Evolutionary conservation across 306 rosid genomes (phyloP), one percentile per base, ranked within the genome.

Genomic region (Fragaria nilgerrensis): DNA sequence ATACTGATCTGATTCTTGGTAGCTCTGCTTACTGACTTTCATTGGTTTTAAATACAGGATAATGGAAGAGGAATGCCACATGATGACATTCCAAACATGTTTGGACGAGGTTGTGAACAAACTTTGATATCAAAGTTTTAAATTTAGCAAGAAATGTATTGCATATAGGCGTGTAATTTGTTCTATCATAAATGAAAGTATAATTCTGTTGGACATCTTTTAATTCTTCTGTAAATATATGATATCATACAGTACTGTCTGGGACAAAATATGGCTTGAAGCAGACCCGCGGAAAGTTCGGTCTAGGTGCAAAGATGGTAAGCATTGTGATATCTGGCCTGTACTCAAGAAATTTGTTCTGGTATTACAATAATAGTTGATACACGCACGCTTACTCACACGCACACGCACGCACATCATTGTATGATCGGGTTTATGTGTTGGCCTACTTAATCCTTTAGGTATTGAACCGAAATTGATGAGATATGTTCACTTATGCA

Each of bases 231-330:
- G 75, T 85, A 74, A 65, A 37, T 81, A 64, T 77, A 64, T 82
- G 61, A 47, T 44, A 74, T 70, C 77, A 50, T 79, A 88, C 88
- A 94, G 98, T 94, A 83, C 83, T 94, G 22, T 94, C 98, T 75
- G 98, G 98, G 79, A 94, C 98, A 79, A 94, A 92, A 85, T 94
- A 94, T 78, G 98, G 97, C 85, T 84, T 92, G 86, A 90, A 88
- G 93, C 98, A 94, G 86, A 92, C 98, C 1, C 88, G 97, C 7
- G 97, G 98, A 62, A 94, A 94, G 89, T 94, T 92, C 83, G 98
- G 98, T 79, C 96, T 94, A 43, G 98, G 98, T 50, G 98, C 98
- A 15, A 94, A 94, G 90, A 94, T 94, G 98, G 98, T 94, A 92
- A 12, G 48, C 68, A 9, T 69, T 64, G 61, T n/a, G 52, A 66